phyloP scores from a whole-genome alignment of 2,329 filamentous ascomycete genomes.

The Xylariales sp. region DNA sequence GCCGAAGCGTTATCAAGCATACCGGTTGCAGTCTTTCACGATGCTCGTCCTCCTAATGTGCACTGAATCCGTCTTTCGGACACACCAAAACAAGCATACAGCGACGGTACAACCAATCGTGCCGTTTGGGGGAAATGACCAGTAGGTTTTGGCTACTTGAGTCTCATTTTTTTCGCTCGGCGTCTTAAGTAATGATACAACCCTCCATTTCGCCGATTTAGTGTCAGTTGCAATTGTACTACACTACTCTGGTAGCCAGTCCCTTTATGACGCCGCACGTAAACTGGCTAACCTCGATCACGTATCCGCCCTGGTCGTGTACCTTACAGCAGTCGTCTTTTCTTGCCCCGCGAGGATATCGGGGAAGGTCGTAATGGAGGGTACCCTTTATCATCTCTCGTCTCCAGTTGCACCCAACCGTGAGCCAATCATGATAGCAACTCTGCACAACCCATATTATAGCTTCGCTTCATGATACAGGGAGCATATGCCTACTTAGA shows the following conservation, averaged over 20 bases:
- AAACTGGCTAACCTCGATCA: conserved; percentile 24
- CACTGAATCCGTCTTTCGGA: conserved; percentile 14
- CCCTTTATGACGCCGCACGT: conserved; percentile 7
- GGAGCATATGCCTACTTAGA: conserved; percentile 9
- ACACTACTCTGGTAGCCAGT: conserved; percentile 6
- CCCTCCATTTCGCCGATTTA: background rate
- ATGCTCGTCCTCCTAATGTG: conserved; percentile 32
- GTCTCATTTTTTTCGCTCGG: conserved; percentile 14
- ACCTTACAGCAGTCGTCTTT: conserved; percentile 49
- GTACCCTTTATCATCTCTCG: conserved; percentile 43
- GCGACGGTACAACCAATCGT: conserved; percentile 6
- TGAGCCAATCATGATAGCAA: conserved; percentile 28
- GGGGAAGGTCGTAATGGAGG: conserved; percentile 44
- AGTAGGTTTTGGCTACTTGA: background rate
- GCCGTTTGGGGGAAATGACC: background rate
- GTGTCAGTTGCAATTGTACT: background rate
- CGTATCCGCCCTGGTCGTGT: conserved; percentile 44
- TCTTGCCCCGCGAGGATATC: conserved; percentile 43
- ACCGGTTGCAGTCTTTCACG: conserved; percentile 33
- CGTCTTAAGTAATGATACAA: conserved; percentile 11
- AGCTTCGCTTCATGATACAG: conserved; percentile 25
- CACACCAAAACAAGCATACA: conserved; percentile 12
- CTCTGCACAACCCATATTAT: conserved; percentile 23
- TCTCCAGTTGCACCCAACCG: conserved; percentile 22
- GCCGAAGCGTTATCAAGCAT: conserved; percentile 27